Percentiles rank a stretch among this genome's conserved stretches.
These are phyloP conservation scores for Coleophoma cylindrospora DNA, from an alignment of 2,329 filamentous ascomycete species.

Conservation along the genomic window DNA sequence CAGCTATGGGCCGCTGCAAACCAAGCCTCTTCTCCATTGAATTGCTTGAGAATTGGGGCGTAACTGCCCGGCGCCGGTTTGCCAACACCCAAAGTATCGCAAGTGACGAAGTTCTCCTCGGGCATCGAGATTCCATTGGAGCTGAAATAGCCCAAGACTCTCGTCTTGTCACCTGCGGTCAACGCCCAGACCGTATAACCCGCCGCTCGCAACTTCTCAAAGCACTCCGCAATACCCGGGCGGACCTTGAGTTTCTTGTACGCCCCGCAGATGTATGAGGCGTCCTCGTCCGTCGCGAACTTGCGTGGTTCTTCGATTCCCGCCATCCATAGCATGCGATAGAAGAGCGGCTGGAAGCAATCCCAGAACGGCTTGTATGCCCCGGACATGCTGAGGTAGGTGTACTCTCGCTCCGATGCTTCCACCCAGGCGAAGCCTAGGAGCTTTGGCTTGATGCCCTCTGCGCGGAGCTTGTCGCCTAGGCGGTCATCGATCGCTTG, in stretches of 20 bases:
- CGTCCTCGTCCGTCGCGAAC: constrained; percentile 37
- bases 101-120: constrained; percentile 42
- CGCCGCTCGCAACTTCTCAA: constrained; percentile 34
- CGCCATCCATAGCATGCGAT: constrained; percentile 39
- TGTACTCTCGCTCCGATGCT: constrained; percentile 41
- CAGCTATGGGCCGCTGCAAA: constrained; percentile 55
- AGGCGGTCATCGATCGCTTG: constrained; percentile 35
- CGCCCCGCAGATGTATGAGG: constrained; percentile 30
- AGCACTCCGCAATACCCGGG: constrained; percentile 34
- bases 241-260: constrained; percentile 32
- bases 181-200: constrained; percentile 49
- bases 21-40: constrained; percentile 39
- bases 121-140: constrained; percentile 42
- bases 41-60: constrained; percentile 32
- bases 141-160: constrained; percentile 46
- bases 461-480: constrained; percentile 31
- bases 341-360: constrained; percentile 39
- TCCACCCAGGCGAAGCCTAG: constrained; percentile 42
- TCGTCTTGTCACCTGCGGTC: constrained; percentile 42
- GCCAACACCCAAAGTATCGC: constrained; percentile 41
- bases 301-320: constrained; percentile 36
- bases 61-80: constrained; percentile 47
- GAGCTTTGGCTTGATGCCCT: constrained; percentile 34
- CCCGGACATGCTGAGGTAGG: constrained; percentile 38
- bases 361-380: constrained; percentile 36